These are phyloP conservation scores for Diplocarpon mali DNA, from an alignment of 2,329 filamentous ascomycete species.

Conservation along the genomic window DNA sequence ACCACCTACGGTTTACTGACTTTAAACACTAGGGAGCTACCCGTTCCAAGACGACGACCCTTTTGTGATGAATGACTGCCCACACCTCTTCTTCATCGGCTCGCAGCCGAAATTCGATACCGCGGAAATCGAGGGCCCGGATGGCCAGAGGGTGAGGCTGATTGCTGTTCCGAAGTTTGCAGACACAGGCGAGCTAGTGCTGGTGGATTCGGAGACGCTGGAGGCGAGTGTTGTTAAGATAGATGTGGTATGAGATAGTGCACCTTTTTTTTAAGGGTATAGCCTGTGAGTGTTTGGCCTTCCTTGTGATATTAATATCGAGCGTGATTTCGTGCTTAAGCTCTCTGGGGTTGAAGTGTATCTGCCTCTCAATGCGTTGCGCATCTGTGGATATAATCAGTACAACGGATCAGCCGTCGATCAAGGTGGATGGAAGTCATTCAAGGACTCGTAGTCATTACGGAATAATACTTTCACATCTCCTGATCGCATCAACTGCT, in stretches of 20 bases:
- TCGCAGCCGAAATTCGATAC: constrained; percentile 74
- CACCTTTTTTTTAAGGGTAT: neutral
- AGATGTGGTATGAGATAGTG: constrained; percentile 6
- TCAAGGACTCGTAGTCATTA: too few relatives aligned
- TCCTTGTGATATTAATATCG: too few relatives aligned
- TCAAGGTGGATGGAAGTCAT: too few relatives aligned
- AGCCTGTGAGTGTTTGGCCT: neutral
- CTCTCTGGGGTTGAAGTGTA: too few relatives aligned
- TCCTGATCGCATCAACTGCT: too few relatives aligned
- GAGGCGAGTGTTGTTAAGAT: constrained; percentile 34
- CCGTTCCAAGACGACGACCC: constrained; percentile 92
- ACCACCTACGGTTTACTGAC: neutral
- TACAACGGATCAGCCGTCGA: too few relatives aligned
- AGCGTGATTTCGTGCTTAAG: too few relatives aligned
- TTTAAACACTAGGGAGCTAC: constrained; percentile 60
- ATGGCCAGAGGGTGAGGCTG: constrained; percentile 62
- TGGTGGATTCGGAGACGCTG: constrained; percentile 78
- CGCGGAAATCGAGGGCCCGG: constrained; percentile 51
- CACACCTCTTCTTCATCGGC: constrained; percentile 84
- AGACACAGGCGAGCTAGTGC: constrained; percentile 64
- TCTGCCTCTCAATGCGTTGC: too few relatives aligned
- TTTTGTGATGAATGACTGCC: constrained; percentile 74
- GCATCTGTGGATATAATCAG: too few relatives aligned
- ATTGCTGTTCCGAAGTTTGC: constrained; percentile 77
- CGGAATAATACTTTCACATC: too few relatives aligned